Conservation (phyloP, 768 basidiomycete species). For the Lentinula raphanica region DNA sequence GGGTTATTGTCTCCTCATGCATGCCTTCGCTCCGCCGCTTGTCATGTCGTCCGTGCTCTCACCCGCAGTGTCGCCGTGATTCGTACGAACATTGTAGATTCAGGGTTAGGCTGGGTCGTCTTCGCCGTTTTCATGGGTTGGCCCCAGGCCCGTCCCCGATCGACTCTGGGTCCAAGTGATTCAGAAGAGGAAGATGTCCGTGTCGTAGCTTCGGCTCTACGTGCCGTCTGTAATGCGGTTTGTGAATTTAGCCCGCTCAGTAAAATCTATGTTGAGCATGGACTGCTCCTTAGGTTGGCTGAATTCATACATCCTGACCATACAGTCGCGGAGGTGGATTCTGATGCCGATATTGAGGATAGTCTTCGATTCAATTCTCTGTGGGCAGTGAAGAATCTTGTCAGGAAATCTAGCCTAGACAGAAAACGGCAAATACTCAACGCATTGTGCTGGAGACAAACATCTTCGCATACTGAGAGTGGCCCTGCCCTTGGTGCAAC, state of each 20-base stretch:
- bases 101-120: slow-evolving; percentile 68
- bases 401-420: slow-evolving; percentile 54
- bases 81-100: slow-evolving; percentile 81
- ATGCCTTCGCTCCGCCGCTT: slow-evolving; percentile 81
- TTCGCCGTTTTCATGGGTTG: slow-evolving; percentile 45
- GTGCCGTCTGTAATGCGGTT: slow-evolving; percentile 80
- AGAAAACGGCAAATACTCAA: slow-evolving; percentile 65
- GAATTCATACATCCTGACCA: slow-evolving; percentile 39
- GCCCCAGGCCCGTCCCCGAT: slow-evolving; percentile 6
- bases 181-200: slow-evolving; percentile 52
- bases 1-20: slow-evolving; percentile 58
- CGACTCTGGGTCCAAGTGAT: slow-evolving; percentile 12
- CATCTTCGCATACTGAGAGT: slow-evolving; percentile 1
- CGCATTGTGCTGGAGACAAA: slow-evolving; percentile 59
- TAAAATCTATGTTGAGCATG: slow-evolving; percentile 64
- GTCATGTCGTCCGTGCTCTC: slow-evolving; percentile 79
- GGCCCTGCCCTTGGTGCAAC: background rate
- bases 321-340: background rate
- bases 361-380: slow-evolving; percentile 62
- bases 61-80: slow-evolving; percentile 75
- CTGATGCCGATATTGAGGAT: slow-evolving; percentile 33
- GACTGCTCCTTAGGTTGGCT: slow-evolving; percentile 60
- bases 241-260: slow-evolving; percentile 82
- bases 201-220: slow-evolving; percentile 65
- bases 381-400: slow-evolving; percentile 87